Evolutionary conservation across 805 yeast species (phyloP).

Genomic region (Zygoascus ofunaensis): DNA sequence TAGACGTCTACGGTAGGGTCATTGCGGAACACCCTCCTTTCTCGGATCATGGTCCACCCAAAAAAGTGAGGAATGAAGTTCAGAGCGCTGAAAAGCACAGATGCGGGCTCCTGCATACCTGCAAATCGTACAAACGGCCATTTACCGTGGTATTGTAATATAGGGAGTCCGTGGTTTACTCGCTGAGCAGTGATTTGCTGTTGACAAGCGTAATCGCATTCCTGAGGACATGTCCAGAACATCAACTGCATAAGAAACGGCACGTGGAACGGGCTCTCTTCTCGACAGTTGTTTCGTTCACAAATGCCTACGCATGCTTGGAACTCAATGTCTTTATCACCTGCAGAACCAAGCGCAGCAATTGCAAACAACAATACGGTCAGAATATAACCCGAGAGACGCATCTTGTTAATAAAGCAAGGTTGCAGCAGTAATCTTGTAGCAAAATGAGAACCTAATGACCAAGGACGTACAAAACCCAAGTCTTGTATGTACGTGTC

Average conservation of each 20-base stretch:
- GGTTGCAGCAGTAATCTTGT: too few relatives aligned
- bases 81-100: constrained; percentile 67
- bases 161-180: constrained; percentile 37
- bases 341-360: constrained; percentile 36
- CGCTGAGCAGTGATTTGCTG: constrained; percentile 57
- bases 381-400: too few relatives aligned
- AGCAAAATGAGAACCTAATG: too few relatives aligned
- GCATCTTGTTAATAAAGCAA: too few relatives aligned
- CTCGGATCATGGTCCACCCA: constrained; percentile 33
- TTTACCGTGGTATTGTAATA: constrained; percentile 89
- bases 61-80: constrained; percentile 56
- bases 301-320: constrained; percentile 31
- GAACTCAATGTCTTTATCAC: constrained; percentile 44
- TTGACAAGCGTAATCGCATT: constrained; percentile 94
- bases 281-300: constrained; percentile 5
- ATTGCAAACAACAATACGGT: neutral
- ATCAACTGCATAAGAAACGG: constrained; percentile 38
- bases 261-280: constrained; percentile 21
- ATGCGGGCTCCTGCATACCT: constrained; percentile 81
- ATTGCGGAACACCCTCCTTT: neutral
- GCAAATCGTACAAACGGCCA: constrained; percentile 82
- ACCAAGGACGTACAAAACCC: too few relatives aligned
- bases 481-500: too few relatives aligned
- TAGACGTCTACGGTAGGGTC: constrained; percentile 1
- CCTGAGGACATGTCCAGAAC: constrained; percentile 64